Evolutionary conservation across 495 filamentous ascomycete genomes (phyloP), one percentile per base, ranked within the genome.

Genomic region (Aspergillus indologenus): DNA sequence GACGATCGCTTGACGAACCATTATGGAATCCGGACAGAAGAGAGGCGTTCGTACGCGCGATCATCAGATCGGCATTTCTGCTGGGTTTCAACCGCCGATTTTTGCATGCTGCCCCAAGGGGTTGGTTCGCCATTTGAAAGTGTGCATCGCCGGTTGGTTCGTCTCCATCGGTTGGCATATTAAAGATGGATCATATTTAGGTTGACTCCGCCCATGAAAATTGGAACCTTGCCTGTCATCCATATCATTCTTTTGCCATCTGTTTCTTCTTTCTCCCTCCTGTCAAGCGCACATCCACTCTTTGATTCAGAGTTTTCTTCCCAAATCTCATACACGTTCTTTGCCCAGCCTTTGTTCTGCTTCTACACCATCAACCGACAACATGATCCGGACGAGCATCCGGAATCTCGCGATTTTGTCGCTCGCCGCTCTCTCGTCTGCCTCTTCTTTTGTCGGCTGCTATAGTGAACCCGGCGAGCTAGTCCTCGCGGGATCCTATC

Each of bases 391-490:
- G 31, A 21, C 29, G 15, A 49, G 17, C 8, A 45, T 56, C 45
- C 20, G 48, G 12, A 18, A 71, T 49, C 51, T 68, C 42, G 46
- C 67, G n/a, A 49, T 68, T 42, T 58, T 69, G 47, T 67, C 72
- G 17, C 70, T 76, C 12, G 65, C 74, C 34, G 45, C 69, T 18
- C 44, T 73, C 23, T 66, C 69, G 9, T 59, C 57, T 44, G 40
- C 63, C 19, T 22, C 34, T 9, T 48, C 45, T 15, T 45, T 45
- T 11, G 45, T 69, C 24, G 75, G 72, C 51, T 80, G 77, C 65
- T 80, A 71, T 59, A 71, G 60, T 31, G 62, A 60, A 2, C 56
- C 70, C 3, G 65, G 64, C 5, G 57, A 56, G 3, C 56, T 79
- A 22, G 62, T 55, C 19, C 44, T 50, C 43, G 34, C 63, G 18